A percentile compares a stretch with the other conserved stretches of the same genome.
Conservation (phyloP, 768 basidiomycete species). For the Leccinellum rugosiceps region DNA sequence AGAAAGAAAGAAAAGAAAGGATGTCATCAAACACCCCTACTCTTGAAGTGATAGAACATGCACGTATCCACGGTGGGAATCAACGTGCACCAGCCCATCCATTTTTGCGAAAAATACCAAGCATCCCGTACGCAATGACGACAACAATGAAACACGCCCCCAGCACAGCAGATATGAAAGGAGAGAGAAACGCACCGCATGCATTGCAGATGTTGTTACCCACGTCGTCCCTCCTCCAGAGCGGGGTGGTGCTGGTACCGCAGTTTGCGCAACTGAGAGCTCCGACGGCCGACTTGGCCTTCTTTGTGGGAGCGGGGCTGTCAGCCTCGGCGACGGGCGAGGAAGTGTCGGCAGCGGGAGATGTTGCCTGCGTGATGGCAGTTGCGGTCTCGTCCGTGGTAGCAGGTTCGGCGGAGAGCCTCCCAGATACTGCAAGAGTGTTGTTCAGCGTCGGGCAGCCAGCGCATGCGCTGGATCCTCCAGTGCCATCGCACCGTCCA, state of each 20-base stretch:
- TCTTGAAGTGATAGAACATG: slow-evolving; percentile 20
- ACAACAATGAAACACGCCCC: slow-evolving; percentile 21
- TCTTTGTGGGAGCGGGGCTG: slow-evolving; percentile 32
- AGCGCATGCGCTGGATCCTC: slow-evolving; percentile 87
- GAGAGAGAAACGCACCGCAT: slow-evolving; percentile 63
- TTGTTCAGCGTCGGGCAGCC: slow-evolving; percentile 99
- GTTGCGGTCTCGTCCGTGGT: slow-evolving; percentile 20
- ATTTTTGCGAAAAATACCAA: slow-evolving; percentile 20
- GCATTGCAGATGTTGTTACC: slow-evolving; percentile 96
- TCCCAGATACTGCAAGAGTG: slow-evolving; percentile 46
- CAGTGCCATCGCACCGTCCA: slow-evolving; percentile 96
- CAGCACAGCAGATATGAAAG: slow-evolving; percentile 24
- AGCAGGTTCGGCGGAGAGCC: slow-evolving; percentile 38
- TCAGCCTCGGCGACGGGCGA: slow-evolving; percentile 32
- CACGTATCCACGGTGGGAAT: slow-evolving; percentile 16
- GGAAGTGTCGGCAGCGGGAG: slow-evolving; percentile 34
- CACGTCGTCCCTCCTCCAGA: slow-evolving; percentile 87
- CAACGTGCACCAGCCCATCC: slow-evolving; percentile 20
- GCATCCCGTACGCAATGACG: slow-evolving; percentile 6
- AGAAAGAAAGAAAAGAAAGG: slow-evolving; percentile 21
- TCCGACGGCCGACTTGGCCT: slow-evolving; percentile 49
- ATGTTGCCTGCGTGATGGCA: slow-evolving; percentile 14
- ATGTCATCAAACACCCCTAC: slow-evolving; percentile 9
- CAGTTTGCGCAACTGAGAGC: slow-evolving; percentile 86
- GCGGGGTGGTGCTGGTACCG: slow-evolving; percentile 83